Evolutionary conservation across 768 basidiomycete genomes (phyloP).

Genomic region (Pleurotus citrinopileatus): DNA sequence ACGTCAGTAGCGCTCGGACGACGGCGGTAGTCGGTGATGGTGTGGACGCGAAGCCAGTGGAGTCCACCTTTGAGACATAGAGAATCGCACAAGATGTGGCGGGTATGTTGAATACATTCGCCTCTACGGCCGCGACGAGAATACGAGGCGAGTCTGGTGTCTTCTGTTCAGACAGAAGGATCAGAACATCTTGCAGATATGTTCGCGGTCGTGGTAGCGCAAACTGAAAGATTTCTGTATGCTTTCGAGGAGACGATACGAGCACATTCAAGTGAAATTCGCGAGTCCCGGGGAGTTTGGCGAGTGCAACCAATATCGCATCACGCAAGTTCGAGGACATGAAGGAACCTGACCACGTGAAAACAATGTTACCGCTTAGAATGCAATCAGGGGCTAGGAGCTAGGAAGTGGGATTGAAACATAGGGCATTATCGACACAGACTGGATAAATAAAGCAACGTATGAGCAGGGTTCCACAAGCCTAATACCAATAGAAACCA

Average conservation of each 20-base stretch:
- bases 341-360: background rate
- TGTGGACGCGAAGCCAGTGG: constrained; percentile 69
- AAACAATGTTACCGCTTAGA: no score
- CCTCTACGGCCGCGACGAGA: constrained; percentile 80
- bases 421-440: background rate
- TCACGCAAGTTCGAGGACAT: constrained; percentile 50
- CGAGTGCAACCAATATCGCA: constrained; percentile 54
- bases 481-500: no score
- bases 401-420: no score
- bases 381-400: no score
- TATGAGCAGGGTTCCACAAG: no score
- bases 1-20: constrained; percentile 61
- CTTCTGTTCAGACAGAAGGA: constrained; percentile 68
- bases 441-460: no score
- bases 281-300: constrained; percentile 59
- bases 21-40: constrained; percentile 73
- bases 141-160: constrained; percentile 48
- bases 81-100: constrained; percentile 67
- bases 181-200: constrained; percentile 73
- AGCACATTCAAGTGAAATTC: constrained; percentile 77
- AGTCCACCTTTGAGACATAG: constrained; percentile 93
- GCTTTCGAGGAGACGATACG: constrained; percentile 63
- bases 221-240: constrained; percentile 71
- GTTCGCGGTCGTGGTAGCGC: constrained; percentile 62
- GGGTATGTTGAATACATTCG: constrained; percentile 70